Evolutionary conservation across 805 yeast species (phyloP), one percentile per base, ranked within the genome.

Genomic region (Candida chauliodis): DNA sequence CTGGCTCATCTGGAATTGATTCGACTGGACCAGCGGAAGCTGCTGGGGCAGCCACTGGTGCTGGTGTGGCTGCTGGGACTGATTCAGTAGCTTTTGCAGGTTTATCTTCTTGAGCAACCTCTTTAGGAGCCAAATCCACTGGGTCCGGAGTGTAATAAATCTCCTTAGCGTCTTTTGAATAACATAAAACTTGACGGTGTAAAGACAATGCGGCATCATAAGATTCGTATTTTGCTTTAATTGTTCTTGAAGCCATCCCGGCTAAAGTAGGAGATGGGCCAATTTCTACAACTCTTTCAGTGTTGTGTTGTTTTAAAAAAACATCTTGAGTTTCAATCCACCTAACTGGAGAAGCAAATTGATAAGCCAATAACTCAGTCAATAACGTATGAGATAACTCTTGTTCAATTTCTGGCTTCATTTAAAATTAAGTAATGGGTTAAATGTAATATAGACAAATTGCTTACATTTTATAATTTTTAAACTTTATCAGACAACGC

Each of bases 251-350:
- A 48, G 99, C 98, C 99, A 93, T 93, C 50, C 98, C 98, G 28
- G 97, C 93, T 61, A 93, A 76, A 30, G 99, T 93, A 44, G 99
- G 98, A 34, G 98, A 89, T 45, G 99, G 99, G 40, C 99, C 99
- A 48, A 93, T 87, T 68, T 93, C 99, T 50, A 93, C 96, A 45
- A 93, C 91, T 59, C 99, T 79, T 71, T 95, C 99, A 45, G 97
- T 84, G 68, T 91, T 89, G 78, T 79, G 84, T 53, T 89, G 93
- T 63, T 86, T 85, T 61, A 93, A 78, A 61, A 93, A 85, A 42
- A 93, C 98, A 71, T 93, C 99, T 69, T 93, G 99, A 46, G 99
- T 93, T 64, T 95, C 99, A 63, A 95, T 93, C 98, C 99, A 93
- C 76, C 98, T 82, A 49, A 93, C 99, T 34, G 99, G 99, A 46